phyloP scores from a whole-genome alignment of 768 basidiomycete genomes.

The Sarcodon sp. region DNA sequence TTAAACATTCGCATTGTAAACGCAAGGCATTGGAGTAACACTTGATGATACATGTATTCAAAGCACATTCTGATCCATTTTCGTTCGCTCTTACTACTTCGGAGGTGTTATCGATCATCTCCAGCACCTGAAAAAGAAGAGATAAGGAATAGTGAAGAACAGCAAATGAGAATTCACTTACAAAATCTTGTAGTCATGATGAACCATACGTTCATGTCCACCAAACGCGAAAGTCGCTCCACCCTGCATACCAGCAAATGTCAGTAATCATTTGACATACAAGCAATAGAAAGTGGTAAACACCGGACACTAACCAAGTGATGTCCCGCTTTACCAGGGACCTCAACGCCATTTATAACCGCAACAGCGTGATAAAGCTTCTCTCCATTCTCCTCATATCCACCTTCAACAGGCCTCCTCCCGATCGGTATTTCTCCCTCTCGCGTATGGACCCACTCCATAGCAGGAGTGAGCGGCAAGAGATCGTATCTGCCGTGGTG shows the following conservation, averaged over 20 bases:
- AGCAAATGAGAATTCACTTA: conserved; percentile 15
- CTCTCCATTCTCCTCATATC: conserved; percentile 56
- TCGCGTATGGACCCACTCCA: conserved; percentile 64
- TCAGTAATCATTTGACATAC: too few species aligned
- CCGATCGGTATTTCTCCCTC: conserved; percentile 47
- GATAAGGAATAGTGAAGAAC: conserved; percentile 23
- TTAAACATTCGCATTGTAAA: too few species aligned
- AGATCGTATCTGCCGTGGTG: conserved; percentile 66
- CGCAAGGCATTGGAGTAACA: too few species aligned
- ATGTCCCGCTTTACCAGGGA: conserved; percentile 63
- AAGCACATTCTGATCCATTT: neutral
- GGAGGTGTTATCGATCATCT: neutral
- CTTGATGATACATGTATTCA: neutral
- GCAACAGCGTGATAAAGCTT: conserved; percentile 61
- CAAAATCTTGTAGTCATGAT: conserved; percentile 29
- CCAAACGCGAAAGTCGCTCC: conserved; percentile 29
- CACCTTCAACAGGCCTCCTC: conserved; percentile 53
- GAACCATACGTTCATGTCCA: conserved; percentile 23
- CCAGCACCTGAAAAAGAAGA: conserved; percentile 6
- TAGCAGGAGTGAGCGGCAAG: conserved; percentile 52
- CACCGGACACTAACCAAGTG: conserved; percentile 39
- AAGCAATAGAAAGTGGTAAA: too few species aligned
- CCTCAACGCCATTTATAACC: conserved; percentile 31
- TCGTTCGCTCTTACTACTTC: neutral
- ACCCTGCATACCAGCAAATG: conserved; percentile 14